Conservation (phyloP, 2,329 filamentous ascomycete species). For the Clonostachys sp. region DNA sequence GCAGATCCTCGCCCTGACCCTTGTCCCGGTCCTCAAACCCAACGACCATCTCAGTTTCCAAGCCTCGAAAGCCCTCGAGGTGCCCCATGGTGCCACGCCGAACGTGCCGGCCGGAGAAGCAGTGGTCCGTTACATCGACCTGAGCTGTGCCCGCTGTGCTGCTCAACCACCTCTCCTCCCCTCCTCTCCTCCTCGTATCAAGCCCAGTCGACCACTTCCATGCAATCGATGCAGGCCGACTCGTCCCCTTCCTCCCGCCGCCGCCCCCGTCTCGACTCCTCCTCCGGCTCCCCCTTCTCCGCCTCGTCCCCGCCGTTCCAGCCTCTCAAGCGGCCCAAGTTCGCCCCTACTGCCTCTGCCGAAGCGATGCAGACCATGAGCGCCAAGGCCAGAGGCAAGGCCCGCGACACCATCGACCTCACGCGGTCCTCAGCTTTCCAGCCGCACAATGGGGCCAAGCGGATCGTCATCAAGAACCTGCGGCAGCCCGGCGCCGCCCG, state of each 20-base stretch:
- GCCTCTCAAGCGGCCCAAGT: conserved; percentile 21
- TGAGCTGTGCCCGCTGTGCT: not conserved
- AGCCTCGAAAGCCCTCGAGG: no score
- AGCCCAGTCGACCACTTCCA: conserved; percentile 10
- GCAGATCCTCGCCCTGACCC: no score
- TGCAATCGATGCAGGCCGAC: conserved; percentile 23
- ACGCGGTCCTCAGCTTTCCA: conserved; percentile 50
- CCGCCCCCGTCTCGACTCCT: conserved; percentile 27
- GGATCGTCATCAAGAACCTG: conserved; percentile 91
- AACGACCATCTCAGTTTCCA: no score
- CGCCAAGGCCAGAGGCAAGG: conserved; percentile 22
- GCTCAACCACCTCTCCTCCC: not conserved
- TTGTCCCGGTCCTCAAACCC: no score
- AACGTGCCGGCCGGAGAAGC: no score
- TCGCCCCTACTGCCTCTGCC: conserved; percentile 3
- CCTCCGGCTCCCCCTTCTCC: conserved; percentile 18
- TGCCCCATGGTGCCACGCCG: no score
- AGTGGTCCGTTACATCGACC: no score
- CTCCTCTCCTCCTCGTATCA: not conserved
- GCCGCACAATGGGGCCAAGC: conserved; percentile 73
- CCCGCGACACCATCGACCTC: conserved; percentile 29
- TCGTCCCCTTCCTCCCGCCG: conserved; percentile 26
- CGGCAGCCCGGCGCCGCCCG: conserved; percentile 48
- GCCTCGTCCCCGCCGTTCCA: conserved; percentile 10
- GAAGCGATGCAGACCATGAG: not conserved